Evolutionary conservation across 805 yeast species (phyloP).

Genomic region (Saccharomycopsis sp.): DNA sequence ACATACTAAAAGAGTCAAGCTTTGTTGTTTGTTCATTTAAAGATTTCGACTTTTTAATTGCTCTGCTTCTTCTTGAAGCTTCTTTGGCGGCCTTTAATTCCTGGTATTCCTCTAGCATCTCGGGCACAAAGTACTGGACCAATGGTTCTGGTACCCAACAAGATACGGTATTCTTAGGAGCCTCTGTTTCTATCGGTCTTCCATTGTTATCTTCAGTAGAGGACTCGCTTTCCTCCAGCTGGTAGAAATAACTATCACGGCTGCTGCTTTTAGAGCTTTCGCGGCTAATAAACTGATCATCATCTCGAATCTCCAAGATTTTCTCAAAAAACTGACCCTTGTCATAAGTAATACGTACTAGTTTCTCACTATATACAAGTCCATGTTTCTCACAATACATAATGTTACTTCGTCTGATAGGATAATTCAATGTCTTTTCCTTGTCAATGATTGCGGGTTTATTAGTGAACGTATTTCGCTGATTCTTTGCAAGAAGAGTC

Average conservation of each 20-base stretch:
- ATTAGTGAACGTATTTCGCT: background rate
- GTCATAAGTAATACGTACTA: constrained; percentile 11
- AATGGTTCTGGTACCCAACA: constrained; percentile 11
- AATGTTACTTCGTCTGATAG: constrained; percentile 2
- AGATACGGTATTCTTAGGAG: background rate
- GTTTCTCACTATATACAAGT: background rate
- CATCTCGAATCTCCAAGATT: background rate
- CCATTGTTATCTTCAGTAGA: background rate
- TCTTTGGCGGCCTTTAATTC: background rate
- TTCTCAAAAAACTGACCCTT: constrained; percentile 8
- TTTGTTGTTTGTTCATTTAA: background rate
- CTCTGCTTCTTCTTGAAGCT: background rate
- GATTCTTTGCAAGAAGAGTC: constrained; percentile 2
- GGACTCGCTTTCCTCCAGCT: background rate
- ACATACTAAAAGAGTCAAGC: background rate
- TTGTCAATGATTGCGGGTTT: constrained; percentile 5
- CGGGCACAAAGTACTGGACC: constrained; percentile 9
- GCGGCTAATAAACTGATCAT: background rate
- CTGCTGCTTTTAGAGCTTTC: background rate
- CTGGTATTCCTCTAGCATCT: constrained; percentile 7
- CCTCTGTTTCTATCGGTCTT: background rate
- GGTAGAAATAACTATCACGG: background rate
- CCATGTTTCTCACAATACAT: background rate
- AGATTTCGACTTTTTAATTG: background rate
- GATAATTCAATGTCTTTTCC: constrained; percentile 5